Percentiles rank a stretch among this genome's conserved stretches.
Conservation (phyloP, 768 basidiomycete genomes). For the Naganishia antarctica region DNA sequence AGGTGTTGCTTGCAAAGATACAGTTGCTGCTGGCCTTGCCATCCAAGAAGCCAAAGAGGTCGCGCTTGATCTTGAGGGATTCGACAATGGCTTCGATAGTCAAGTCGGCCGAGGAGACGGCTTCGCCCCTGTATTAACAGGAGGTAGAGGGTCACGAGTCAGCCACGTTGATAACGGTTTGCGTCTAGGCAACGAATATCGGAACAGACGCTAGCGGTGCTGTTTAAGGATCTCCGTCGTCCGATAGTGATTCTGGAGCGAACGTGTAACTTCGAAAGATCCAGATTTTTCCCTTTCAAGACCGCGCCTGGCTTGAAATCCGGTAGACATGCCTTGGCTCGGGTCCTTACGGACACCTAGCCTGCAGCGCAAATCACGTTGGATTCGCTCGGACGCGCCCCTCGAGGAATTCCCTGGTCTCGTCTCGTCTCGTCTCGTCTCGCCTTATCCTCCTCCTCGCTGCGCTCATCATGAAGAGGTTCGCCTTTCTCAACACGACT, state of each 20-base stretch:
- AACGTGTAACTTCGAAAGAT: too few relatives aligned
- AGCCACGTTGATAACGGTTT: not conserved
- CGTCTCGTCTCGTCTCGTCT: too few relatives aligned
- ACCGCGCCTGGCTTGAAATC: too few relatives aligned
- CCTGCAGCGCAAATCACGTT: too few relatives aligned
- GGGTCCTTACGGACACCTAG: too few relatives aligned
- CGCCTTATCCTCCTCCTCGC: too few relatives aligned
- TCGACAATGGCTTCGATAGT: conserved; percentile 54
- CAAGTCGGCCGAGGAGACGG: conserved; percentile 48
- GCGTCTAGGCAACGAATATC: not conserved
- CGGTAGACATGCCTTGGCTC: too few relatives aligned
- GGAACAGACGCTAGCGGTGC: not conserved
- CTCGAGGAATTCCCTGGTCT: too few relatives aligned
- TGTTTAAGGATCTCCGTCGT: too few relatives aligned
- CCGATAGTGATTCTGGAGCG: too few relatives aligned
- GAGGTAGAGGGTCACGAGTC: not conserved
- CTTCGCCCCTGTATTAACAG: conserved; percentile 37
- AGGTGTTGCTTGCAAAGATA: conserved; percentile 53
- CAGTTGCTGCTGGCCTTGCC: conserved; percentile 30
- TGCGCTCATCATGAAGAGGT: not conserved
- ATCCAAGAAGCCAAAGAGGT: conserved; percentile 51
- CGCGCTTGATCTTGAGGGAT: conserved; percentile 50
- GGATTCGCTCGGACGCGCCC: too few relatives aligned
- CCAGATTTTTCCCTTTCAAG: too few relatives aligned
- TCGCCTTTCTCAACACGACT: not conserved